Evolutionary conservation across 768 basidiomycete genomes (phyloP).

Genomic region (Hygrocybe punicea): DNA sequence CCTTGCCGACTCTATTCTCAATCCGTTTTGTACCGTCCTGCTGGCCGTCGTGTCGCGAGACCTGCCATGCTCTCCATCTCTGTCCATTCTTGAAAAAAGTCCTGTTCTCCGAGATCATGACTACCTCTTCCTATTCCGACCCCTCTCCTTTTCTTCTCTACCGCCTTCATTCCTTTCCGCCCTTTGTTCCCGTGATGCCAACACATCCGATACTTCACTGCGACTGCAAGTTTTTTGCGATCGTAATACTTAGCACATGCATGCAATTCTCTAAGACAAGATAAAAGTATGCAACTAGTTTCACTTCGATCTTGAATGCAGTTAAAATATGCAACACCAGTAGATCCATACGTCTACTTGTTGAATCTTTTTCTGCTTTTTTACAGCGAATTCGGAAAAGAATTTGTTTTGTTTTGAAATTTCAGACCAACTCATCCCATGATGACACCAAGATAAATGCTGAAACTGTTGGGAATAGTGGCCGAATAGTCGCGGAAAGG

Average conservation of each 20-base stretch:
- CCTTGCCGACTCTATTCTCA: constrained; percentile 13
- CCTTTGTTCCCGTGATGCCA: not conserved
- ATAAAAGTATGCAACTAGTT: not conserved
- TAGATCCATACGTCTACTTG: no score
- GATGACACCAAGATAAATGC: no score
- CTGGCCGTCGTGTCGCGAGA: not conserved
- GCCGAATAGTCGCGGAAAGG: no score
- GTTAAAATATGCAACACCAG: no score
- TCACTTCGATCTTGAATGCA: no score
- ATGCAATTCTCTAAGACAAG: not conserved
- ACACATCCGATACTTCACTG: not conserved
- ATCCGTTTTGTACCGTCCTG: constrained; percentile 1
- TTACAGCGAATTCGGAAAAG: no score
- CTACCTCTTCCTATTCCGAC: not conserved
- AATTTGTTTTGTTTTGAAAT: no score
- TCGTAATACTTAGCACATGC: not conserved
- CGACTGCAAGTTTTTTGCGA: not conserved
- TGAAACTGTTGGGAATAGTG: no score
- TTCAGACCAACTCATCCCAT: no score
- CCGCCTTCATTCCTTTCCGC: not conserved
- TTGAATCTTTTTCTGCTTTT: no score
- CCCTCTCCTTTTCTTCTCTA: not conserved
- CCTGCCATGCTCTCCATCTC: not conserved
- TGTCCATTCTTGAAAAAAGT: not conserved
- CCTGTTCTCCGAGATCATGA: not conserved